Evolutionary conservation across 1,284 basidiomycete genomes (phyloP), one percentile per base, ranked within the genome.

Genomic region (Rhizopogon parksii): DNA sequence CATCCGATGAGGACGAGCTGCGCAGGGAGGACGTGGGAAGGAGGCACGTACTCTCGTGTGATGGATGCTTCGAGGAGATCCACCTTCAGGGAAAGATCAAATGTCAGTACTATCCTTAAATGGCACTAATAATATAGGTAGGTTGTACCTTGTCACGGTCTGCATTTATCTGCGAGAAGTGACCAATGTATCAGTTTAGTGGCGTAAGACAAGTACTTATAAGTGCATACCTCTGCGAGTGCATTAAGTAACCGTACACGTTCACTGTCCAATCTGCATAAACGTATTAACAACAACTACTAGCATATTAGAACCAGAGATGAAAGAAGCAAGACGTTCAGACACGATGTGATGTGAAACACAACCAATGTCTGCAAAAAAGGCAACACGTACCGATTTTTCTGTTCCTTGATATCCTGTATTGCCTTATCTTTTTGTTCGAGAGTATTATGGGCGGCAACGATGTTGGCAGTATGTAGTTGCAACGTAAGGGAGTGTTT

Each of bases 391-490:
- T 60, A 87, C 85, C 84, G 83, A 66, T 88, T 88, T 67, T 83
- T 85, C 68, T 90, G 86, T 65, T 88, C 86, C 53, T 79, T 80
- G 47, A 90, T 70, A 61, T 90, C 87, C 66, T 89, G 84, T 30
- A 90, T 79, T 3, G 82, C 77, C 56, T 81, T 85, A 57, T 76
- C 77, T 65, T 87, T 89, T 62, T 83, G 77, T 53, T 89, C 85
- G 4, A 90, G 70, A 35, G 81, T 77, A 3, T 85, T 79, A 61
- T 90, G 86, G 6, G 87, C 85, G 11, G 87, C 88, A 2, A 90
- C 71, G 39, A 90, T 88, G 61, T 90, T 86, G n/a, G 88, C 87
- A 7, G 88, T 90, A 57, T 90, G 88, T 21, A 90, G 70, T 62
- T 90, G 88, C 38, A 90, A 69, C 11, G 84, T 85, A 56, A 90